Conservation (phyloP, 2,329 filamentous ascomycete species). For the Sphaerulina musiva region DNA sequence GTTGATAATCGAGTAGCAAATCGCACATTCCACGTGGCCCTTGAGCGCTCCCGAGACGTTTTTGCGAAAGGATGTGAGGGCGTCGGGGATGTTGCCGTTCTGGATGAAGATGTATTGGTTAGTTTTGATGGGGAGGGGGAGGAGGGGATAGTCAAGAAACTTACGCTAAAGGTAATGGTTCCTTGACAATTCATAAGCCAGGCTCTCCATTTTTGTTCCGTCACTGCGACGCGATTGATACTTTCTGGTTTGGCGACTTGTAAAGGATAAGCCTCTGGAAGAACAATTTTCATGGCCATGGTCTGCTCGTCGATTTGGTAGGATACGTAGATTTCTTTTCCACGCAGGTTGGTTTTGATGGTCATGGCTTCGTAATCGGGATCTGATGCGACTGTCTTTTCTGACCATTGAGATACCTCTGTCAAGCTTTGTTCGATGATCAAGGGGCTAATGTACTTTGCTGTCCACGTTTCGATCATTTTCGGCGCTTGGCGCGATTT, state of each 20-base stretch:
- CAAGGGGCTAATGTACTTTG: constrained; percentile 68
- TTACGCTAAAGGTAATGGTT: constrained; percentile 79
- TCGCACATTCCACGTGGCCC: constrained; percentile 90
- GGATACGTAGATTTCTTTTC: constrained; percentile 71
- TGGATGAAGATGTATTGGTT: too few species aligned
- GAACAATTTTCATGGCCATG: constrained; percentile 71
- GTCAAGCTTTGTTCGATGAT: constrained; percentile 61
- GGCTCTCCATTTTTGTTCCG: constrained; percentile 84
- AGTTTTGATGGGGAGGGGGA: background rate
- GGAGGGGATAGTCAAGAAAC: constrained; percentile 24
- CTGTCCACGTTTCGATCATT: constrained; percentile 76
- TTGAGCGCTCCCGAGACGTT: constrained; percentile 85
- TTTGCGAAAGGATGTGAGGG: constrained; percentile 72
- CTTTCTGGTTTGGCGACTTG: constrained; percentile 69
- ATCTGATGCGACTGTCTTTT: constrained; percentile 33
- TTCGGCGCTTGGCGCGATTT: constrained; percentile 71
- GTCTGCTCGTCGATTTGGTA: constrained; percentile 85
- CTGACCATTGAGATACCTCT: constrained; percentile 62
- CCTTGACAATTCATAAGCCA: constrained; percentile 87
- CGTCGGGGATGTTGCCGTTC: constrained; percentile 83
- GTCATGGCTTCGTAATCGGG: constrained; percentile 49
- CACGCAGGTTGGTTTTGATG: constrained; percentile 65
- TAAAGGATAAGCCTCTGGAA: constrained; percentile 78
- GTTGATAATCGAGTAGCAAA: constrained; percentile 81
- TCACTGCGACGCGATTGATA: constrained; percentile 76